Percentiles rank a stretch among this genome's conserved stretches.
Evolutionary conservation across 176 grass and related monocot genomes (phyloP).

Genomic region (Coix lacrymajobi): DNA sequence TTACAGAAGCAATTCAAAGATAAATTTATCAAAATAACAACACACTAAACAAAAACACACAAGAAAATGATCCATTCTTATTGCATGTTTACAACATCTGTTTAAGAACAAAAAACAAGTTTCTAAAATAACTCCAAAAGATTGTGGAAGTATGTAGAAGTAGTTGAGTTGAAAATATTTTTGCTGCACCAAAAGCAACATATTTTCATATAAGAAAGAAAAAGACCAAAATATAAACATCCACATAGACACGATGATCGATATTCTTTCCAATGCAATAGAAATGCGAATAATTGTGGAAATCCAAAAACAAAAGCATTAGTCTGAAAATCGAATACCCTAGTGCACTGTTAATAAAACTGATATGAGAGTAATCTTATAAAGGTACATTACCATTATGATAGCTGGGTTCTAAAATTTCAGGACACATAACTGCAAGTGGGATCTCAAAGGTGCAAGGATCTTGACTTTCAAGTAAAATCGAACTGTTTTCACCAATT

Average conservation of each 20-base stretch:
- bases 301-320: background rate
- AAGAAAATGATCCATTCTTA: background rate
- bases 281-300: background rate
- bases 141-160: background rate
- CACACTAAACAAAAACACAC: no score
- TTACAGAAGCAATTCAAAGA: background rate
- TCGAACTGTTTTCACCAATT: background rate
- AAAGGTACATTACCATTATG: slow-evolving; percentile 24
- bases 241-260: background rate
- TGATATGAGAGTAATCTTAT: background rate
- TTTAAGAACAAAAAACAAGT: background rate
- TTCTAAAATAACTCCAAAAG: background rate
- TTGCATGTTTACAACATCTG: background rate
- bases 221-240: background rate
- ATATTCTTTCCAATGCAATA: background rate
- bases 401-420: background rate
- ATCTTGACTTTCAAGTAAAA: slow-evolving; percentile 1
- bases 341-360: background rate
- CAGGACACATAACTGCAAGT: slow-evolving; percentile 1
- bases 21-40: no score
- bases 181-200: no score
- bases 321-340: background rate
- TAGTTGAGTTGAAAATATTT: background rate
- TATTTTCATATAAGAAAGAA: background rate
- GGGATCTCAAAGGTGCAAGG: slow-evolving; percentile 8